Percentiles rank a stretch among this genome's conserved stretches.
Conservation (phyloP, 805 yeast species). For the Millerozyma acaciae region DNA sequence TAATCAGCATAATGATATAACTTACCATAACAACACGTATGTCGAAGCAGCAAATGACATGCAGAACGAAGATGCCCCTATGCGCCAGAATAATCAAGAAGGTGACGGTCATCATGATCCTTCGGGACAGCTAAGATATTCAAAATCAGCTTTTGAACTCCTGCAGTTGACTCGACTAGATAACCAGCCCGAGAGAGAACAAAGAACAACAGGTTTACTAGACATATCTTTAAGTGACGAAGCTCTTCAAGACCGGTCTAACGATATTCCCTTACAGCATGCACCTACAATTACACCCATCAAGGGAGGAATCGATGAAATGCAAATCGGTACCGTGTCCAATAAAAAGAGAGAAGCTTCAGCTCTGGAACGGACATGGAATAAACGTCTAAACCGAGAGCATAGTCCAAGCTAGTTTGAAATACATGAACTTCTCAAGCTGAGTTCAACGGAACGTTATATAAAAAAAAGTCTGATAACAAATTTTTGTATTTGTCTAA, state of each 20-base stretch:
- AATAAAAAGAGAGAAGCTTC: conserved; percentile 8
- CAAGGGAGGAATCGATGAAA: conserved; percentile 15
- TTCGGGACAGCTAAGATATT: conserved; percentile 8
- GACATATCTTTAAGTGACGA: conserved; percentile 18
- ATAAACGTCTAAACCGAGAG: conserved; percentile 6
- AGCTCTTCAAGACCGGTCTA: background rate
- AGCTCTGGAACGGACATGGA: conserved; percentile 6
- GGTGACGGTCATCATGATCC: background rate
- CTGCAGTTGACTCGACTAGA: conserved; percentile 4
- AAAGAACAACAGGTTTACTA: conserved; percentile 18
- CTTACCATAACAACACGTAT: too few species aligned
- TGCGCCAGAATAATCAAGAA: background rate
- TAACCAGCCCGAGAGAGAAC: conserved; percentile 7
- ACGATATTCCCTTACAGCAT: background rate
- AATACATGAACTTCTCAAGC: background rate
- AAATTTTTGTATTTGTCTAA: too few species aligned
- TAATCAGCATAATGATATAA: too few species aligned
- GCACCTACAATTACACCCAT: conserved; percentile 15
- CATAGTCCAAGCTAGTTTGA: background rate
- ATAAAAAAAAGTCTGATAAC: too few species aligned
- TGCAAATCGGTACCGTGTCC: conserved; percentile 13
- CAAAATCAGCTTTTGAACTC: conserved; percentile 18
- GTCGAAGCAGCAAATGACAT: too few species aligned
- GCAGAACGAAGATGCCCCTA: background rate
- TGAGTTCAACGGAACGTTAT: too few species aligned